A percentile compares a stretch with the other conserved stretches of the same genome.
phyloP scores from a whole-genome alignment of 805 yeast genomes.

The Cyberlindnera maritima region DNA sequence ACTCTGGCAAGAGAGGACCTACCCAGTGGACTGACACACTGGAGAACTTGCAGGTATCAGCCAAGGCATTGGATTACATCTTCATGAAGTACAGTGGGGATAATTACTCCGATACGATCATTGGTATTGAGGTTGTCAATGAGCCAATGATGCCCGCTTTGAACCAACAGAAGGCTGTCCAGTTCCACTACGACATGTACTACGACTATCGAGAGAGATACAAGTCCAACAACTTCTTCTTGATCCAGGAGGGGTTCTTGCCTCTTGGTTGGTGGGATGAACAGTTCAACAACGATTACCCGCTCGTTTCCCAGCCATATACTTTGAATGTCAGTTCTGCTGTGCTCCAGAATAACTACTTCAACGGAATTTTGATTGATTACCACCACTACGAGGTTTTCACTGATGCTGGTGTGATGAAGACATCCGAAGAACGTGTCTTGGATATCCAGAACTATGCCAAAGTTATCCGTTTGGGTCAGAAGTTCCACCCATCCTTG shows the following conservation, averaged over 20 bases:
- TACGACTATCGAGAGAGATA: slow-evolving; percentile 25
- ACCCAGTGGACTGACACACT: slow-evolving; percentile 41
- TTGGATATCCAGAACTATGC: slow-evolving; percentile 34
- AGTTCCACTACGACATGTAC: slow-evolving; percentile 33
- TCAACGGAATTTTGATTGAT: slow-evolving; percentile 68
- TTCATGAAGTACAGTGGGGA: slow-evolving; percentile 49
- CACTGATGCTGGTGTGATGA: slow-evolving; percentile 55
- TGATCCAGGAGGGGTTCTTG: slow-evolving; percentile 67
- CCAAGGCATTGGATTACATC: slow-evolving; percentile 47
- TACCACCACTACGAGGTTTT: slow-evolving; percentile 93
- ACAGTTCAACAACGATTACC: slow-evolving; percentile 34
- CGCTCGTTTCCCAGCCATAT: slow-evolving; percentile 30
- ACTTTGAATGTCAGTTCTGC: slow-evolving; percentile 19
- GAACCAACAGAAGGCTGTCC: slow-evolving; percentile 34
- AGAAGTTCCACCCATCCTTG: slow-evolving; percentile 47
- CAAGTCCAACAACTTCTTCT: slow-evolving; percentile 37
- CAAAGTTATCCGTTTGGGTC: slow-evolving; percentile 25
- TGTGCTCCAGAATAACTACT: slow-evolving; percentile 29
- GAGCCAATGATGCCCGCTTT: slow-evolving; percentile 64
- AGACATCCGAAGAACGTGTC: slow-evolving; percentile 33
- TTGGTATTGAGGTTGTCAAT: slow-evolving; percentile 68
- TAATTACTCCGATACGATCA: slow-evolving; percentile 52
- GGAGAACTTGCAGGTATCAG: slow-evolving; percentile 45
- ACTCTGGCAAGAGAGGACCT: slow-evolving; percentile 59
- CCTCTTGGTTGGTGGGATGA: slow-evolving; percentile 53